These are phyloP conservation scores for Nakaseomyces nivariensis DNA, from an alignment of 1,139 yeast genomes.

Conservation along the genomic window DNA sequence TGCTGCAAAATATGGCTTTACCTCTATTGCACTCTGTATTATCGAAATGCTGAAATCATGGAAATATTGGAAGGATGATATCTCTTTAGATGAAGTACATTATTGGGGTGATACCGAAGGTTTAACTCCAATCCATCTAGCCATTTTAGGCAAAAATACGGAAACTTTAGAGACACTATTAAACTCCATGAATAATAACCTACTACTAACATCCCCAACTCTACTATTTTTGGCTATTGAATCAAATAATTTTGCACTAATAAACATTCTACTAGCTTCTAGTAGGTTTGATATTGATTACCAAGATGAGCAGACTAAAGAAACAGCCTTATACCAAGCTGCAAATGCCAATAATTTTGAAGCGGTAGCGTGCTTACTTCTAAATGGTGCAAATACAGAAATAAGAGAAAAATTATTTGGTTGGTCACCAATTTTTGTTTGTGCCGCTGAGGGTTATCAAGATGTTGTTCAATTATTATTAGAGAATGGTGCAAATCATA, in stretches of 20 bases:
- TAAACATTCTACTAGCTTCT: constrained; percentile 44
- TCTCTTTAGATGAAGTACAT: constrained; percentile 48
- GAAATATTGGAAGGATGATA: constrained; percentile 38
- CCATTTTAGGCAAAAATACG: constrained; percentile 79
- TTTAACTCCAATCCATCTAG: constrained; percentile 72
- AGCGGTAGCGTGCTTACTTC: constrained; percentile 48
- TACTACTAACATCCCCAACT: constrained; percentile 38
- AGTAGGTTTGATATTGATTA: constrained; percentile 59
- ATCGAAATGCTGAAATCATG: constrained; percentile 44
- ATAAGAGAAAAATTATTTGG: constrained; percentile 72
- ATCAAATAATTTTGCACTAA: constrained; percentile 48
- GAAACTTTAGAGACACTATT: constrained; percentile 57
- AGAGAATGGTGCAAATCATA: constrained; percentile 43
- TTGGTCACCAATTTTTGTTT: constrained; percentile 90
- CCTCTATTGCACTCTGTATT: constrained; percentile 48
- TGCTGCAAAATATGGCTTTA: constrained; percentile 79
- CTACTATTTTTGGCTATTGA: constrained; percentile 63
- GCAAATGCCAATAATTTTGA: constrained; percentile 50
- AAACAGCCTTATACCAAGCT: constrained; percentile 77
- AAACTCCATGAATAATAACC: constrained; percentile 34
- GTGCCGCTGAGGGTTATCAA: constrained; percentile 75
- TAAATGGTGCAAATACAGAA: constrained; percentile 60
- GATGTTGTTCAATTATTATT: constrained; percentile 50
- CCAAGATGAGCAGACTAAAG: constrained; percentile 52
- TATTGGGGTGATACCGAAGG: constrained; percentile 81